Base-by-base conservation (phyloP, 139 green algal genomes). In the Ulvella scutata region DNA sequence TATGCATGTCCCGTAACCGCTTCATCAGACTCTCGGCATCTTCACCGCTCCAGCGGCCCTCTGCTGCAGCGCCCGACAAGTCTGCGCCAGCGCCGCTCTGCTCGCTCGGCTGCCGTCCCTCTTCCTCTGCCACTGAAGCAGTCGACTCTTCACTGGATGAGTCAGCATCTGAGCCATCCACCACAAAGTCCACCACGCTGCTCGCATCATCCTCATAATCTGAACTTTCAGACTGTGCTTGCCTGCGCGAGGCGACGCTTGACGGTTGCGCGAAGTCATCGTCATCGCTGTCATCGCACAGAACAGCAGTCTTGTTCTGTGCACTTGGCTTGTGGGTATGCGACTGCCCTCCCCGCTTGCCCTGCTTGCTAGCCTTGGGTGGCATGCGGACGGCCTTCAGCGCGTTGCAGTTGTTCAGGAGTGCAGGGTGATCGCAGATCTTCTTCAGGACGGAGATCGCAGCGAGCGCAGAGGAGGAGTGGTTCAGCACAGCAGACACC, bases 341-440 rank as follows among this genome's bases (percentile, higher is more conserved):
- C n/a, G n/a, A n/a, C n/a, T n/a, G n/a, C n/a, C n/a, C n/a, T n/a
- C n/a, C n/a, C n/a, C n/a, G n/a, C n/a, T n/a, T n/a, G n/a, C n/a
- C n/a, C n/a, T n/a, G n/a, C n/a, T n/a, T n/a, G n/a, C n/a, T n/a
- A n/a, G n/a, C n/a, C n/a, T n/a, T n/a, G n/a, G n/a, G 44, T 26
- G 44, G 44, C 44, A 62, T 62, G 44, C 44, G 44, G 9, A 85
- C 38, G 20, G 87, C 84, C 74, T 74, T 37, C 31, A 80, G 26
- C 0, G 84, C 82, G 0, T 88, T 87, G 2, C 77, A 61, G 7
- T 92, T 74, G 35, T 76, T 92, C 17, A 98, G 83, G 75, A 98
- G 83, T 23, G 82, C 87, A 0, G 94, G 92, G 77, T 98, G 93
- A 77, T 96, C 88, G 80, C 94, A 98, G 6, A 98, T 89, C 83